Base-by-base conservation (phyloP, 257 asterid genomes). In the Primulina tabacum region DNA sequence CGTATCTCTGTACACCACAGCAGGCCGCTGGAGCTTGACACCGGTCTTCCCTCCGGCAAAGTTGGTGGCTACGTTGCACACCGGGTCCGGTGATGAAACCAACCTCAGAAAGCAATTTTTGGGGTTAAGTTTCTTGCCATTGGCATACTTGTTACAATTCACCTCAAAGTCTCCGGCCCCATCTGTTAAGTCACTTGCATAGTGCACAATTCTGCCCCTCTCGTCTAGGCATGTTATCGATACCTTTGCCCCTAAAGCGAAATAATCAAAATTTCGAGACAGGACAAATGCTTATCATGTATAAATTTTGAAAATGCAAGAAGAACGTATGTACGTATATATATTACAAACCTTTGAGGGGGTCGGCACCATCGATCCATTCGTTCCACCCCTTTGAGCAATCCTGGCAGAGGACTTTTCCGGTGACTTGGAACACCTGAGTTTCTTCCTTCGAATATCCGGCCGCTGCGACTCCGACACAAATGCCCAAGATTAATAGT, bases 401-500 rank as follows among this genome's bases (percentile, higher is more conserved):
- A 61, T 92, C 90, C 79, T 92, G 98, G 88, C 98, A 92, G 21
- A 85, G 87, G 43, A 89, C 95, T 75, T 78, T 86, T 32, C 98
- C 98, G 67, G 86, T 63, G 21, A 88, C 87, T 33, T 89, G 94
- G 17, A 89, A 83, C 38, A 77, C 78, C 59, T 80, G 74, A 20
- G 67, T 55, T 11, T 60, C 81, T 28, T 24, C 64, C 7, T 29
- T n/a, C 14, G 18, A 70, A 53, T 47, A 65, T 72, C 74, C 85
- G 35, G 60, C 66, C 10, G 56, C 72, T 21, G 40, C 55, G 55
- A 43, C 55, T 12, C n/a, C 55, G 6, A 14, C 12, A 43, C 55
- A 43, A 43, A 43, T 43, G 55, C 55, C 55, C 18, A 14, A 43
- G n/a, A 43, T 12, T 43, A 43, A 43, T 4, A 4, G 3, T 4